Percentiles rank a stretch among this genome's conserved stretches.
phyloP scores from a whole-genome alignment of 2,329 filamentous ascomycete species.

The Fusarium sp. region DNA sequence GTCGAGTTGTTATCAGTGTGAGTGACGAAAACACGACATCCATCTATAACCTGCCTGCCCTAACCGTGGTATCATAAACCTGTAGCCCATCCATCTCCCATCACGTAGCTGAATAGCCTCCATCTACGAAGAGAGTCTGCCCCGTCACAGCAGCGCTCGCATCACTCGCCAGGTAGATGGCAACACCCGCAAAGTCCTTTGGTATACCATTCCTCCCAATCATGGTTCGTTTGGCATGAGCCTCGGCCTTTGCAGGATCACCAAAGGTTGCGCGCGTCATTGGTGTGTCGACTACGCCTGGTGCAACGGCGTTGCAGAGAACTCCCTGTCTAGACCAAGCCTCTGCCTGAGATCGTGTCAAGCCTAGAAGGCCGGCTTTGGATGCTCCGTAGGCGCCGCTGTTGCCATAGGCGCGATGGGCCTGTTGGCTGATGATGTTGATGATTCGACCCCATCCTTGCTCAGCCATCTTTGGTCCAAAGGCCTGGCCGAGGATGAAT shows the following conservation, averaged over 20 bases:
- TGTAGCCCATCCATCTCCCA: background rate
- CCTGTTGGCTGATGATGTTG: slow-evolving; percentile 48
- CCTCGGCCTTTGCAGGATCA: slow-evolving; percentile 33
- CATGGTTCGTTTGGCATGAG: slow-evolving; percentile 45
- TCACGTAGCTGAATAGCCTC: slow-evolving; percentile 46
- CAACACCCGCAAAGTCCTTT: slow-evolving; percentile 46
- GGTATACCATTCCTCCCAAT: slow-evolving; percentile 46
- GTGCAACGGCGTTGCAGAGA: slow-evolving; percentile 48
- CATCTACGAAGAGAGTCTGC: slow-evolving; percentile 49
- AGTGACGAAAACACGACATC: background rate
- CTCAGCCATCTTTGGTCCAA: slow-evolving; percentile 47
- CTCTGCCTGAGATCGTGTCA: slow-evolving; percentile 49
- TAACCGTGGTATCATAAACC: background rate
- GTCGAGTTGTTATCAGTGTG: too few species aligned
- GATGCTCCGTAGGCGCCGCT: slow-evolving; percentile 49
- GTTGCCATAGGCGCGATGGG: slow-evolving; percentile 46
- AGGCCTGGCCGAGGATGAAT: slow-evolving; percentile 46
- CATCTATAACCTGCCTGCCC: background rate
- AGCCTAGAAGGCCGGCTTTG: slow-evolving; percentile 45
- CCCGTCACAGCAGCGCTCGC: slow-evolving; percentile 48
- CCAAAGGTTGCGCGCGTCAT: slow-evolving; percentile 38
- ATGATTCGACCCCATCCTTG: slow-evolving; percentile 47
- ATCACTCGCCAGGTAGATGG: slow-evolving; percentile 45
- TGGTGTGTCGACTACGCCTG: slow-evolving; percentile 46
- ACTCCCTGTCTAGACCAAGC: slow-evolving; percentile 49